Evolutionary conservation across 2,329 filamentous ascomycete genomes (phyloP), one percentile per base, ranked within the genome.

Genomic region (Albifimbria verrucaria): DNA sequence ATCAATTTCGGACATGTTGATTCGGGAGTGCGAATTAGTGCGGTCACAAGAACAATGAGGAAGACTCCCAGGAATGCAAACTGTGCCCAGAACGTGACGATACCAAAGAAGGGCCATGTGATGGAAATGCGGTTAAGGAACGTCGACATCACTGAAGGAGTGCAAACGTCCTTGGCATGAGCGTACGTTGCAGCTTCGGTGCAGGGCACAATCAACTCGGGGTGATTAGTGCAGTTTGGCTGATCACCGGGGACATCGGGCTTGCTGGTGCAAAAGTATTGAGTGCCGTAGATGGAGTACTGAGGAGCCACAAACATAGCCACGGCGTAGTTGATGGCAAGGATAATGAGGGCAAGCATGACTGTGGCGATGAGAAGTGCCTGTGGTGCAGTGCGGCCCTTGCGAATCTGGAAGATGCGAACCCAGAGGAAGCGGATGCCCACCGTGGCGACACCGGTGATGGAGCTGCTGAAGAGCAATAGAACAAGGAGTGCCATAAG

Each of bases 351-450:
- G 0, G 91, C 93, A 46, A 99, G 80, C 77, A 99, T 85, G 11
- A 95, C 90, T 0, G 93, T 97, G 2, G 91, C 89, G 66, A 97
- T 85, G 51, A 99, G 83, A 7, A 99, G 79, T 2, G 93, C 94
- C 69, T 97, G 94, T 0, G 94, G 94, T 1, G 90, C 88, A 1
- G 93, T 97, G 61, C 92, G 86, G 24, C 92, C 91, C 65, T 88
- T 90, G 63, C 91, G 85, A 63, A 99, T 93, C 68, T 88, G 86
- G 80, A 97, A 97, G 64, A 99, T 85, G 54, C 83, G 88, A 62
- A 99, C 80, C 94, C 94, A 99, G 50, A 99, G 82, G 79, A 99
- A 96, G 59, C 94, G 89, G 63, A 99, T 96, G 45, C 94, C 94
- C 53, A 97, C 83, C 1, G 85, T 83, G 3, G 92, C 89, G 50